These are phyloP conservation scores for Pouteria glomerata DNA, from an alignment of 148 eudicot genomes.

Conservation along the genomic window DNA sequence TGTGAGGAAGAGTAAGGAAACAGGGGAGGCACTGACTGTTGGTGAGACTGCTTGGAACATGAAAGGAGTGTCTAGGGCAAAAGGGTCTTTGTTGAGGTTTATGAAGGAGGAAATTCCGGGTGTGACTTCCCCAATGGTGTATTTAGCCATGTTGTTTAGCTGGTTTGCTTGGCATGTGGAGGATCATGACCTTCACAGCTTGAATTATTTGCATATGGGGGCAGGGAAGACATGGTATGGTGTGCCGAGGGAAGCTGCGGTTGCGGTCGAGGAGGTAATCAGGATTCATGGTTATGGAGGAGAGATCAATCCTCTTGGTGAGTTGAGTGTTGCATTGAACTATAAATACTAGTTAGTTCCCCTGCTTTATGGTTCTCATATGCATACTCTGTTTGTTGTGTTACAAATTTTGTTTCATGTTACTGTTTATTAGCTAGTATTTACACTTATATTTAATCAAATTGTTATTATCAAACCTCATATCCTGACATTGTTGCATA, in stretches of 20 bases:
- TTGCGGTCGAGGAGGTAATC: constrained; percentile 86
- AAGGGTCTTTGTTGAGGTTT: constrained; percentile 76
- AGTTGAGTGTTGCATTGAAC: constrained; percentile 18
- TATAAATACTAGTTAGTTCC: not conserved
- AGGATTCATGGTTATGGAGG: constrained; percentile 87
- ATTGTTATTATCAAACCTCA: no score
- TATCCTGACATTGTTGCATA: no score
- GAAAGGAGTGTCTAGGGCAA: constrained; percentile 87
- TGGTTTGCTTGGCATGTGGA: constrained; percentile 99
- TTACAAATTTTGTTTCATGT: constrained; percentile 3
- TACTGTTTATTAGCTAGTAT: constrained; percentile 1
- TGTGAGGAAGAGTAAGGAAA: constrained; percentile 13
- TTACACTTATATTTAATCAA: no score
- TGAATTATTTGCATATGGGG: constrained; percentile 94
- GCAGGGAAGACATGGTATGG: constrained; percentile 97
- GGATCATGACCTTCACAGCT: constrained; percentile 96
- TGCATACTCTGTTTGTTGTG: constrained; percentile 6
- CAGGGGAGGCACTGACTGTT: constrained; percentile 45
- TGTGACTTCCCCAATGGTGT: constrained; percentile 98
- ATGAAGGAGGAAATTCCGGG: constrained; percentile 99
- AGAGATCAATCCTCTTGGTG: constrained; percentile 97
- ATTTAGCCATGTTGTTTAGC: constrained; percentile 93
- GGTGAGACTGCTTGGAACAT: constrained; percentile 95
- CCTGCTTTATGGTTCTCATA: constrained; percentile 11
- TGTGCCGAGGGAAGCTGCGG: constrained; percentile 81